A percentile compares a stretch with the other conserved stretches of the same genome.
Evolutionary conservation across 2,329 filamentous ascomycete species (phyloP).

Genomic region (Xylariales sp.): DNA sequence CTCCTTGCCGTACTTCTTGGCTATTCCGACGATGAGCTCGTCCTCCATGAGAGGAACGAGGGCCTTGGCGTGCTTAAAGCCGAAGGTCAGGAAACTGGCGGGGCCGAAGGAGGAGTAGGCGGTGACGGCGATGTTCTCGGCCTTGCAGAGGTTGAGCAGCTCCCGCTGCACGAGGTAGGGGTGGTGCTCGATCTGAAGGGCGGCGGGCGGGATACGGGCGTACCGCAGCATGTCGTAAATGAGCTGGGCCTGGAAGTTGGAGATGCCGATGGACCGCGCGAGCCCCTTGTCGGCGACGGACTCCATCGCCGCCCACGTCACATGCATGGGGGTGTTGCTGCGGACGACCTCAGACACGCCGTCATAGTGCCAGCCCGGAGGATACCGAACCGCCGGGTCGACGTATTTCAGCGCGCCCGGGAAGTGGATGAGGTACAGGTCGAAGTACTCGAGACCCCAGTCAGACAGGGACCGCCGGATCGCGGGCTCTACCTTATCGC

Average conservation of each 20-base stretch:
- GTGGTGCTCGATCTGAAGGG: conserved; percentile 91
- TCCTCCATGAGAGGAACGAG: conserved; percentile 78
- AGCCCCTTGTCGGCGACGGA: conserved; percentile 75
- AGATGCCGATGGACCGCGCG: conserved; percentile 79
- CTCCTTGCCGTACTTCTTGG: conserved; percentile 76
- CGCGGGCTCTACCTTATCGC: conserved; percentile 80
- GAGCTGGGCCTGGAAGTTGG: conserved; percentile 83
- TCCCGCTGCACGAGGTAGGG: conserved; percentile 83
- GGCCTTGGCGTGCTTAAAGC: conserved; percentile 74
- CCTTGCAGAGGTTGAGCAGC: conserved; percentile 76
- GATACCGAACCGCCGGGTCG: conserved; percentile 81
- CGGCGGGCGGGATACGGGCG: conserved; percentile 77
- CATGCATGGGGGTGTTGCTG: conserved; percentile 78
- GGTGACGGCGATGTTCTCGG: conserved; percentile 78
- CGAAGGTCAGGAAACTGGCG: conserved; percentile 80
- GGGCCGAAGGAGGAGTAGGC: conserved; percentile 89
- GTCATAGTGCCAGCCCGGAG: conserved; percentile 80
- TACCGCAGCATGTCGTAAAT: conserved; percentile 84
- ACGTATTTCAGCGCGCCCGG: conserved; percentile 88
- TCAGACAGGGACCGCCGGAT: conserved; percentile 80
- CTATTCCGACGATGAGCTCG: conserved; percentile 71
- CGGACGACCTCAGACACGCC: conserved; percentile 69
- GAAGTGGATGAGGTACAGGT: conserved; percentile 91
- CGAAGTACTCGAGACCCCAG: conserved; percentile 90
- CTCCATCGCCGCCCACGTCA: conserved; percentile 88